Conservation (phyloP, 2,329 filamentous ascomycete species). For the Helotiales sp. region DNA sequence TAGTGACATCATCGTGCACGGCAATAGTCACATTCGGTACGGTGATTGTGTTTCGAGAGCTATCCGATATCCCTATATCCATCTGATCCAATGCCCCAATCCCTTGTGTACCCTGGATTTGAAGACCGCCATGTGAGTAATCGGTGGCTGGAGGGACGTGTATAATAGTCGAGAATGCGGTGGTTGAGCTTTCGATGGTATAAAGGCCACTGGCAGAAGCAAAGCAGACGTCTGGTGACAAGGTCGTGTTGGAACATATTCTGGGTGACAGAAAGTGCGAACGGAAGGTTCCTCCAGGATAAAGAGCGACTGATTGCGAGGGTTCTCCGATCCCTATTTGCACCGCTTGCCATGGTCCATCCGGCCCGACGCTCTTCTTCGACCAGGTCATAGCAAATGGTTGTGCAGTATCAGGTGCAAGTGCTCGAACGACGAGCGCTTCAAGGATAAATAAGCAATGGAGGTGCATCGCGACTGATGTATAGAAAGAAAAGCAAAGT, state of each 20-base stretch:
- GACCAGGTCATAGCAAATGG: constrained; percentile 9
- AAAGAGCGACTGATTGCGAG: constrained; percentile 14
- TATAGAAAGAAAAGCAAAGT: constrained; percentile 1
- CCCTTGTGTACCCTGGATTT: constrained; percentile 6
- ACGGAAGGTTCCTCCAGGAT: constrained; percentile 16
- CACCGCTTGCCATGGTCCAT: constrained; percentile 26
- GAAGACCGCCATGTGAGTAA: constrained; percentile 10
- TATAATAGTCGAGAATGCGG: background rate
- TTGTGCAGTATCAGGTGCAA: background rate
- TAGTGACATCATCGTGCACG: constrained; percentile 3
- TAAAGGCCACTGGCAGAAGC: constrained; percentile 9
- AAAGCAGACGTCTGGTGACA: constrained; percentile 6
- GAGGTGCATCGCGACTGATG: constrained; percentile 4
- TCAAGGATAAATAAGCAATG: constrained; percentile 1
- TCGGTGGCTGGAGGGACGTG: constrained; percentile 2
- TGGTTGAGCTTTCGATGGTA: background rate
- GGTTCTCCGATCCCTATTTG: constrained; percentile 17
- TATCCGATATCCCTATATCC: background rate
- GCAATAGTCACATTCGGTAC: constrained; percentile 10
- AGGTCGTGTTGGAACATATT: constrained; percentile 12
- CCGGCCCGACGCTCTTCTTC: constrained; percentile 19
- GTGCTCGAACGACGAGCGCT: background rate
- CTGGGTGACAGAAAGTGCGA: constrained; percentile 15
- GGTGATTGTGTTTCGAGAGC: background rate
- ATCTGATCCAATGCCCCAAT: constrained; percentile 8